These are phyloP conservation scores for Mortierella sp. DNA, from an alignment of 371 early-diverging fungal genomes.

Conservation along the genomic window DNA sequence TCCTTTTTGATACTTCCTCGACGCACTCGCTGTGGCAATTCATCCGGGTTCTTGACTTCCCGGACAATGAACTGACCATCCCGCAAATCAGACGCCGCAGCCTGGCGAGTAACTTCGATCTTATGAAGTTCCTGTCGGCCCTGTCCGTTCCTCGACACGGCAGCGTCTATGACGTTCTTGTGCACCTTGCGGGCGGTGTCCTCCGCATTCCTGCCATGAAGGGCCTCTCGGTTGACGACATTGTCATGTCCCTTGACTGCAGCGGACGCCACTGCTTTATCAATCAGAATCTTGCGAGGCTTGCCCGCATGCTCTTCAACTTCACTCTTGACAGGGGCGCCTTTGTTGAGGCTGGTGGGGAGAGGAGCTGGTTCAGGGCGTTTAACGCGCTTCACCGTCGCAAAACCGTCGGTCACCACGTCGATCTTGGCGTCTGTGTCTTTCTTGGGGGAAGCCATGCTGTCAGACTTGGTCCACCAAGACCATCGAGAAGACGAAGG, in stretches of 20 bases:
- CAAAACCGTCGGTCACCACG: not conserved
- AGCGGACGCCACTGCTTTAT: conserved; percentile 27
- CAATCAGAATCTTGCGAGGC: conserved; percentile 29
- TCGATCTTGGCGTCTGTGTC: not conserved
- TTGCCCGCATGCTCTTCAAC: not conserved
- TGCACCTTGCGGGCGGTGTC: conserved; percentile 49
- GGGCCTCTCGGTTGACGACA: conserved; percentile 8
- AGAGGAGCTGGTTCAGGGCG: not conserved
- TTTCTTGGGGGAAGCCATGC: conserved; percentile 5
- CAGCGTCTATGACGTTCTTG: conserved; percentile 46
- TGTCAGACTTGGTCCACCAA: conserved; percentile 30
- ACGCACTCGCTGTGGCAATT: conserved; percentile 15
- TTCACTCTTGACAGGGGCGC: not conserved
- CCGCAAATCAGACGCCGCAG: conserved; percentile 13
- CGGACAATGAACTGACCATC: conserved; percentile 36
- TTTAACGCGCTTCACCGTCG: not conserved
- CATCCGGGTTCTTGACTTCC: not conserved
- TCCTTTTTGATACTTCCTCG: conserved; percentile 19
- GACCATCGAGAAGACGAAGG: conserved; percentile 38
- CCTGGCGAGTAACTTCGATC: conserved; percentile 31
- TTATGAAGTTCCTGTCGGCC: conserved; percentile 22
- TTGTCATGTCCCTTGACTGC: conserved; percentile 45
- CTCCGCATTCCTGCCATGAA: conserved; percentile 21
- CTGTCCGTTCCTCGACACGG: conserved; percentile 20
- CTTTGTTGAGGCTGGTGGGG: not conserved